These are phyloP conservation scores for Raffaelea ambrosiae DNA, from an alignment of 2,329 filamentous ascomycete genomes.

Conservation along the genomic window DNA sequence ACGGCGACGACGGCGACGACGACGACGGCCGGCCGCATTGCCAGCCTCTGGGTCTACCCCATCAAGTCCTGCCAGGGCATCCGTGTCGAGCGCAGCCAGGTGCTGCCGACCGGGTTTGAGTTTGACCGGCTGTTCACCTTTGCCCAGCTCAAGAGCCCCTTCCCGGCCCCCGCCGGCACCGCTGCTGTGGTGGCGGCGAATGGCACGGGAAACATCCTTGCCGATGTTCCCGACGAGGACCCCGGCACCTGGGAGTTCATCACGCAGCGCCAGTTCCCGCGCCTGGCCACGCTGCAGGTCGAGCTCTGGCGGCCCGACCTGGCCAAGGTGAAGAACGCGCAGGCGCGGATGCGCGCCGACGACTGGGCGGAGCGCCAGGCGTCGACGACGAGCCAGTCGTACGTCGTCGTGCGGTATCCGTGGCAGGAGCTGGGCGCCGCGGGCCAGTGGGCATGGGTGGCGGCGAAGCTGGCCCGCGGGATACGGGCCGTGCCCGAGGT, in stretches of 20 bases:
- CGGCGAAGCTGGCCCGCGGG: conserved; percentile 43
- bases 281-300: conserved; percentile 60
- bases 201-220: too few species aligned
- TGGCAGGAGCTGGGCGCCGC: conserved; percentile 41
- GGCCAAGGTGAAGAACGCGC: conserved; percentile 39
- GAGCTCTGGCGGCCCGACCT: conserved; percentile 63
- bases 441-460: conserved; percentile 34
- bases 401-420: conserved; percentile 60
- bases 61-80: conserved; percentile 75
- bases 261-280: conserved; percentile 60
- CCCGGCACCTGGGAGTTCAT: conserved; percentile 58
- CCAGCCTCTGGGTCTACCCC: conserved; percentile 73
- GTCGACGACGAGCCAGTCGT: conserved; percentile 39
- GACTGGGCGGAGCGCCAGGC: conserved; percentile 26
- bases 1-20: neutral
- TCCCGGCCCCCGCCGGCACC: conserved; percentile 28
- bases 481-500: conserved; percentile 45
- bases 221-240: conserved; percentile 23
- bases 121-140: conserved; percentile 81
- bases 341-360: conserved; percentile 9
- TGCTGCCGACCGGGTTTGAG: conserved; percentile 62
- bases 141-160: conserved; percentile 53
- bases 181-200: conserved; percentile 24
- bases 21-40: conserved; percentile 18
- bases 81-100: conserved; percentile 56